phyloP scores from a whole-genome alignment of 352 stramenopile genomes.

The Plasmopara viticola region DNA sequence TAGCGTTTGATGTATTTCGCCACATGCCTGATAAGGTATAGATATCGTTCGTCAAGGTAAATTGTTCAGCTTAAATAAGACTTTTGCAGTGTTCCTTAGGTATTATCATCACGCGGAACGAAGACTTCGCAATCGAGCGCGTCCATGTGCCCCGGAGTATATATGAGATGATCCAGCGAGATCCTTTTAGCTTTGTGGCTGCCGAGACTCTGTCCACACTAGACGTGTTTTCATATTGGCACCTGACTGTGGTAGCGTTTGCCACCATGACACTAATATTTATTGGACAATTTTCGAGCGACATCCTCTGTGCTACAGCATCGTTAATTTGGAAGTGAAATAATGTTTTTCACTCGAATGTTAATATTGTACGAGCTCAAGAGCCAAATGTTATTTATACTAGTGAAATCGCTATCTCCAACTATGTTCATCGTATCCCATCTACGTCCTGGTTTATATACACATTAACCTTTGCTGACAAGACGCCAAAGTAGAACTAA shows the following conservation, averaged over 20 bases:
- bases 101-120: conserved; percentile 51
- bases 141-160: conserved; percentile 60
- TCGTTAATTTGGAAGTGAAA: conserved; percentile 50
- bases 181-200: conserved; percentile 84
- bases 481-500: too few relatives aligned
- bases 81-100: conserved; percentile 31
- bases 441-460: too few relatives aligned
- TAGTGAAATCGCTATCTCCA: too few relatives aligned
- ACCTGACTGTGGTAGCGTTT: conserved; percentile 66
- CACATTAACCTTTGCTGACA: too few relatives aligned
- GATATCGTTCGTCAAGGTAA: not conserved
- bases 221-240: conserved; percentile 79
- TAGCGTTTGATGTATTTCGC: conserved; percentile 78
- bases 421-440: too few relatives aligned
- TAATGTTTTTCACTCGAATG: not conserved
- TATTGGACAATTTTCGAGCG: conserved; percentile 73
- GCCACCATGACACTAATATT: conserved; percentile 81
- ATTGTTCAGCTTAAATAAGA: not conserved
- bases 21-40: conserved; percentile 84
- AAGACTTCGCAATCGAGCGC: conserved; percentile 44
- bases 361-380: too few relatives aligned
- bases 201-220: conserved; percentile 77
- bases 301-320: conserved; percentile 54
- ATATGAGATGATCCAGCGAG: conserved; percentile 78
- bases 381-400: too few relatives aligned